Conservation (phyloP, 225 moss, liverwort and hornwort genomes). For the Marchantia paleacea region DNA sequence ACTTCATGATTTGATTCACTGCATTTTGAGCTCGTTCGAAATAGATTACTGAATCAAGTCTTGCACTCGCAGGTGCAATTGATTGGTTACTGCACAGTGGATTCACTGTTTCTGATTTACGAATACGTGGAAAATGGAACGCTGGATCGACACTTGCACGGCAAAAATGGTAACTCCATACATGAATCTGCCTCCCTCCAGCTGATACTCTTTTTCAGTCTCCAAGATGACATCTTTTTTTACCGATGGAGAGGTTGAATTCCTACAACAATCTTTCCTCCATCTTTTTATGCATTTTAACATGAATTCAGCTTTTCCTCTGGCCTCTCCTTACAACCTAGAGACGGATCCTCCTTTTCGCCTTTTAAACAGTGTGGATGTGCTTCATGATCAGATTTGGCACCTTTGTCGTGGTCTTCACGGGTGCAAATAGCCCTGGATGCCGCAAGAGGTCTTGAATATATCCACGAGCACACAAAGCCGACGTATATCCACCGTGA, state of each 20-base stretch:
- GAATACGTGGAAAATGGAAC: slow-evolving; percentile 93
- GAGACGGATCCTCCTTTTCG: background rate
- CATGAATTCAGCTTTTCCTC: too few relatives aligned
- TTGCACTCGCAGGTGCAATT: slow-evolving; percentile 66
- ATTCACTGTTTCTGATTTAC: slow-evolving; percentile 72
- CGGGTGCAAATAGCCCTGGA: slow-evolving; percentile 92
- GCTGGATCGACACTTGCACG: slow-evolving; percentile 75
- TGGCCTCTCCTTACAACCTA: too few relatives aligned
- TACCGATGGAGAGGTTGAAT: background rate
- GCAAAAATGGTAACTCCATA: slow-evolving; percentile 16
- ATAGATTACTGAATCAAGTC: background rate
- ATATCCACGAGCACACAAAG: slow-evolving; percentile 95
- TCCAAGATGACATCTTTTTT: background rate
- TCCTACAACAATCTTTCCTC: background rate
- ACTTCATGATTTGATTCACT: background rate
- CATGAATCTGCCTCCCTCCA: background rate
- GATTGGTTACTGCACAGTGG: slow-evolving; percentile 87
- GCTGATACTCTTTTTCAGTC: background rate
- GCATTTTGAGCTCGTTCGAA: background rate
- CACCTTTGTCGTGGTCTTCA: slow-evolving; percentile 58
- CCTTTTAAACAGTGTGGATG: background rate
- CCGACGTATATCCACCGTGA: slow-evolving; percentile 97
- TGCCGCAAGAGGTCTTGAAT: slow-evolving; percentile 89
- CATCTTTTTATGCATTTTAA: background rate
- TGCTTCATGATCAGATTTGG: slow-evolving; percentile 25